Percentiles rank a stretch among this genome's conserved stretches.
Evolutionary conservation across 228 moss, liverwort and hornwort species (phyloP).

Genomic region (Sphagnum magellanicum): DNA sequence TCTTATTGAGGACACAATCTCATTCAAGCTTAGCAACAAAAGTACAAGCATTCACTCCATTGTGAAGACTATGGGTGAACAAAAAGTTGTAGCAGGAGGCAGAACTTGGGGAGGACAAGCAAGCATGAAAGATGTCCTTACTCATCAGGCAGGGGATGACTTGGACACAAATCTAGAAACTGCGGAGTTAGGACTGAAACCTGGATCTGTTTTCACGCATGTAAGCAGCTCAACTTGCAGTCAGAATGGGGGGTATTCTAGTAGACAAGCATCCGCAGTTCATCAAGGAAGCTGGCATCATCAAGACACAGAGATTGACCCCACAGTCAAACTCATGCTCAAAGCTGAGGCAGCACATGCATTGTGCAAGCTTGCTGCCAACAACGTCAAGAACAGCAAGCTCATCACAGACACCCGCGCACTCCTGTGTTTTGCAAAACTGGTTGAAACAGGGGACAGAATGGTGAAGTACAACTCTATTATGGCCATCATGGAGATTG

Average conservation of each 20-base stretch:
- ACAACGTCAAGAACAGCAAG: conserved; percentile 53
- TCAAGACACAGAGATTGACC: conserved; percentile 37
- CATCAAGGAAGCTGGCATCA: conserved; percentile 20
- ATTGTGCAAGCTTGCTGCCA: conserved; percentile 44
- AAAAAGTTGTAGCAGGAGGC: conserved; percentile 14
- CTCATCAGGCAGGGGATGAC: too few relatives aligned
- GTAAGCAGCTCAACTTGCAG: too few relatives aligned
- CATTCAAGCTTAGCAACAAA: conserved; percentile 9
- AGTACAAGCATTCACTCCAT: conserved; percentile 34
- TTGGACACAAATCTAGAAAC: too few relatives aligned
- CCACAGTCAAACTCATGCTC: conserved; percentile 31
- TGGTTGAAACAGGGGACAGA: conserved; percentile 48
- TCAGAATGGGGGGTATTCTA: too few relatives aligned
- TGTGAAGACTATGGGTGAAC: conserved; percentile 23
- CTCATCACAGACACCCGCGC: conserved; percentile 62
- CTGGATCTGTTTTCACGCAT: too few relatives aligned
- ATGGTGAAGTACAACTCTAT: conserved; percentile 32
- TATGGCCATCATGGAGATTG: conserved; percentile 62
- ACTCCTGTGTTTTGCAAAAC: conserved; percentile 51
- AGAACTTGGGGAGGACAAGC: conserved; percentile 3
- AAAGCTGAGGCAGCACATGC: conserved; percentile 54
- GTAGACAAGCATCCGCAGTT: conserved; percentile 15
- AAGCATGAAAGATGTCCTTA: too few relatives aligned
- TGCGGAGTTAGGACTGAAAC: too few relatives aligned
- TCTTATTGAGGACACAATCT: conserved; percentile 22